phyloP scores from a whole-genome alignment of 495 filamentous ascomycete species.

The Penicillium canariense region DNA sequence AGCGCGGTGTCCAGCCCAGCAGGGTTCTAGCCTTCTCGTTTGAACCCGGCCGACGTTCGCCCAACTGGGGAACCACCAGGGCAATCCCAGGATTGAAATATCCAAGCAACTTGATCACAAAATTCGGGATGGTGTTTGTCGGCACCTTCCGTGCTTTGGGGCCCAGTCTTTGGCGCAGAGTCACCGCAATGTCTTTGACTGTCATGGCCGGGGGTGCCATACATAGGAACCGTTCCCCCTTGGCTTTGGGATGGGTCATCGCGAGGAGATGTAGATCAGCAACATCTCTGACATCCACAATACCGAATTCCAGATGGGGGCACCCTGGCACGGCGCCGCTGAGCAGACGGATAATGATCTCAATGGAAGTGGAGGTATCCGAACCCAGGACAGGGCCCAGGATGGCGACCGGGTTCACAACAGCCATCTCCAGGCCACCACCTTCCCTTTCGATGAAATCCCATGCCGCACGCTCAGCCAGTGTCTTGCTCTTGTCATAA shows the following conservation, averaged over 20 bases:
- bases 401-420: slow-evolving; percentile 5
- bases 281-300: slow-evolving; percentile 16
- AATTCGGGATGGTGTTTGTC: slow-evolving; percentile 4
- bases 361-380: slow-evolving; percentile 10
- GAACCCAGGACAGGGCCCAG: slow-evolving; percentile 5
- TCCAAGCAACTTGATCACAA: slow-evolving; percentile 2
- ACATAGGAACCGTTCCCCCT: slow-evolving; percentile 8
- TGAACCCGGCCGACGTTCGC: background rate
- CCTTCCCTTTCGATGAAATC: slow-evolving; percentile 11
- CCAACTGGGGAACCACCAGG: slow-evolving; percentile 4
- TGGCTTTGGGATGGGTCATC: slow-evolving; percentile 13
- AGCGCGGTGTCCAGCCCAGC: slow-evolving; percentile 12
- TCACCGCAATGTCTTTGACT: slow-evolving; percentile 3
- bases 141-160: slow-evolving; percentile 7
- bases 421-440: slow-evolving; percentile 4
- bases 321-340: slow-evolving; percentile 10
- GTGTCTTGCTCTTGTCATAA: slow-evolving; percentile 15
- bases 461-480: slow-evolving; percentile 12
- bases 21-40: slow-evolving; percentile 8
- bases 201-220: slow-evolving; percentile 2
- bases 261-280: slow-evolving; percentile 11
- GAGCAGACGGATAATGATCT: slow-evolving; percentile 5
- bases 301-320: slow-evolving; percentile 1
- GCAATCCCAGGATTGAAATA: slow-evolving; percentile 6
- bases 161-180: slow-evolving; percentile 4